Evolutionary conservation across 1,284 basidiomycete genomes (phyloP).

Genomic region (Abortiporus biennis): DNA sequence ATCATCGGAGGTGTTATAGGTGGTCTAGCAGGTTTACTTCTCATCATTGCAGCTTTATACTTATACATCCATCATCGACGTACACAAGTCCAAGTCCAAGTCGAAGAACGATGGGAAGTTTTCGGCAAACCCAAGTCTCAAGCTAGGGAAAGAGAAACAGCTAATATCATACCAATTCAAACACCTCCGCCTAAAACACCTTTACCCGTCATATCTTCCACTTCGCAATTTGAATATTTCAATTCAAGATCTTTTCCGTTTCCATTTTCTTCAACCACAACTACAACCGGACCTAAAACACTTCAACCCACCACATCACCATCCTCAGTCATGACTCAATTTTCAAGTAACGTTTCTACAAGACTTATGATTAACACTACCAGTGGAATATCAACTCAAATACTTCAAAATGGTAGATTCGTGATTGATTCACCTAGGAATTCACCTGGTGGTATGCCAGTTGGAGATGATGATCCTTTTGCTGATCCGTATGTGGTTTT

Average conservation of each 20-base stretch:
- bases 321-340: not conserved
- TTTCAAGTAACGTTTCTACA: conserved; percentile 8
- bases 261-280: too few relatives aligned
- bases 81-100: not conserved
- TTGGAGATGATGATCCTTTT: conserved; percentile 15
- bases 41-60: not conserved
- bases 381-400: not conserved
- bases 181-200: not conserved
- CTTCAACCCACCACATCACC: not conserved
- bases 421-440: too few relatives aligned
- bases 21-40: not conserved
- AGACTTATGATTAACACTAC: conserved; percentile 8
- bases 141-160: too few relatives aligned
- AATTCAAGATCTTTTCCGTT: too few relatives aligned
- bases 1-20: conserved; percentile 1
- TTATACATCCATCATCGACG: not conserved
- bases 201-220: not conserved
- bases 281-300: not conserved
- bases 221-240: not conserved
- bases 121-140: not conserved
- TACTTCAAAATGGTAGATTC: too few relatives aligned
- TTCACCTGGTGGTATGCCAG: too few relatives aligned
- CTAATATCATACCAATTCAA: conserved; percentile 1
- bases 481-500: conserved; percentile 14
- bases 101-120: not conserved